Percentiles rank a stretch among this genome's conserved stretches.
Conservation (phyloP, 192 early-diverging fungal genomes). For the Endogone sp. region DNA sequence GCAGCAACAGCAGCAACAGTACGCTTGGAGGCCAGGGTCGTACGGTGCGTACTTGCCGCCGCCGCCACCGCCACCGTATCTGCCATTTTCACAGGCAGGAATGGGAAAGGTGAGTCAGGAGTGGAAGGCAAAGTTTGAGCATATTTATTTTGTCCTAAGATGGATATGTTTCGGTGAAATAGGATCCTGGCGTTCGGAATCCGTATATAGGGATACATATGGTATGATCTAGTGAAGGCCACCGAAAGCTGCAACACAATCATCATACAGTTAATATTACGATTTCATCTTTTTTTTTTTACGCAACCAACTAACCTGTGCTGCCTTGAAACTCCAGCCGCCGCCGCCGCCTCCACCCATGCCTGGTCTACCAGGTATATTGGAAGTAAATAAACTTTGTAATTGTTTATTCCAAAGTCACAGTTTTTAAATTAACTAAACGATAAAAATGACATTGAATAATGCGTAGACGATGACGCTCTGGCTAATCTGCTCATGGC, state of each 20-base stretch:
- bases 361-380: background rate
- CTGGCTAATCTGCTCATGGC: slow-evolving; percentile 65
- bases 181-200: background rate
- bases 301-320: no score
- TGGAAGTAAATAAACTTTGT: background rate
- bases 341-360: background rate
- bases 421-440: no score
- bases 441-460: no score
- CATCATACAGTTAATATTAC: no score
- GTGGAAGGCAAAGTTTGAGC: no score
- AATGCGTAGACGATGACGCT: slow-evolving; percentile 54
- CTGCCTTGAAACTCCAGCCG: background rate
- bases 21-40: background rate
- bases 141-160: no score
- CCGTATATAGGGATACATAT: background rate
- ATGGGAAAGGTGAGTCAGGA: background rate
- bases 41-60: background rate
- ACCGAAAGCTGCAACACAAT: no score
- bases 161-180: no score
- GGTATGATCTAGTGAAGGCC: background rate
- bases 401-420: no score
- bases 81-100: background rate
- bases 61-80: background rate
- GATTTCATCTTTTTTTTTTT: no score
- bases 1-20: background rate